Base-by-base conservation (phyloP, 2,329 filamentous ascomycete species). In the Didymella pinodella region DNA sequence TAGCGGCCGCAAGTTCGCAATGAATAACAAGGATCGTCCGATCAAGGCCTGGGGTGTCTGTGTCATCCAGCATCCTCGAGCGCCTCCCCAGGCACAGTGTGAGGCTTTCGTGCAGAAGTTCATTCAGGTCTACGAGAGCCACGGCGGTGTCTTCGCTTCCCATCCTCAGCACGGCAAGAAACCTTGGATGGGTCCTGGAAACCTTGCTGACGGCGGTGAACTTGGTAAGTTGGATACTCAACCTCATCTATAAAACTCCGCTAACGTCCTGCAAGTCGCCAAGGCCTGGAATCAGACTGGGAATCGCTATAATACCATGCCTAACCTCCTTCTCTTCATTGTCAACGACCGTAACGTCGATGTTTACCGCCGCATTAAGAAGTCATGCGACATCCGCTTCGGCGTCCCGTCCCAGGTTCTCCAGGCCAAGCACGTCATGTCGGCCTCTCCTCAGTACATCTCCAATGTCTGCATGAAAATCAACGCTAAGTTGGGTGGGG, bases 391-490 rank as follows among this genome's bases (percentile, higher is more conserved):
- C 67, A 94, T 91, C 71, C 88, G 91, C 32, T 93, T 88, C 64
- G 93, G 90, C n/a, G 85, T 93, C 14, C 83, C 92, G 0, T 92
- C 92, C 0, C 95, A 98, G 74, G 90, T 93, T 62, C 73, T 98
- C n/a, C 88, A 93, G 65, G 81, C 83, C 2, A 79, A 80, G 0
- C 90, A 96, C 59, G 90, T 94, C 0, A 69, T 80, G 36, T 90
- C 89, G 73, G 86, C 85, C 16, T 86, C 90, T 22, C 84, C 84
- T 0, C 95, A 99, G 70, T 98, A 98, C 77, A 90, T 91, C 70
- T 95, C 91, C 0, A 99, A 99, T 62, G 92, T 99, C 0, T 86
- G 88, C 64, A 95, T 99, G 92, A 99, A 99, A 81, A 88, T 99
- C 65, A 98, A 99, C 69, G 90, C 92, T 3, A 99, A 99, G 81